Evolutionary conservation across 2,329 filamentous ascomycete genomes (phyloP).

Genomic region (Talaromyces sp.): DNA sequence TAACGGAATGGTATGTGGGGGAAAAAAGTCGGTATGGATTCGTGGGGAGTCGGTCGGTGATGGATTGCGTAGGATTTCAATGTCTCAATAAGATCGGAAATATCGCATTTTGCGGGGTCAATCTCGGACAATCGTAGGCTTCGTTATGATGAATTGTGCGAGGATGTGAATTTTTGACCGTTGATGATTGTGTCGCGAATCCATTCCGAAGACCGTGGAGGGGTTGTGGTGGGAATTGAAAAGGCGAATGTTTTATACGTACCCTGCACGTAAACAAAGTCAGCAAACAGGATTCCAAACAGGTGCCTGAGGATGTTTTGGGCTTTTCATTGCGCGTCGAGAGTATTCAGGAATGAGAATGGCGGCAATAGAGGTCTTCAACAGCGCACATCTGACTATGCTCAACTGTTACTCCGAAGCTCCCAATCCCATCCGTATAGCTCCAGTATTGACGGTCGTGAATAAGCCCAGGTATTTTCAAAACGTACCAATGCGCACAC

Average conservation of each 20-base stretch:
- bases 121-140: not conserved
- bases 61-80: not conserved
- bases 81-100: not conserved
- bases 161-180: not conserved
- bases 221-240: conserved; percentile 3
- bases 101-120: not conserved
- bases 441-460: not conserved
- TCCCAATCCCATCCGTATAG: conserved; percentile 2
- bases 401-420: conserved; percentile 8
- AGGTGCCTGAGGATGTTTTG: not conserved
- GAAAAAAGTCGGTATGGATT: not conserved
- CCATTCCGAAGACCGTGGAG: conserved; percentile 1
- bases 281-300: conserved; percentile 12
- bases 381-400: not conserved
- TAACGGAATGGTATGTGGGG: not conserved
- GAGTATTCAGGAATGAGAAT: not conserved
- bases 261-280: conserved; percentile 27
- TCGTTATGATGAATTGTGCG: not conserved
- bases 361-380: not conserved
- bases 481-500: conserved; percentile 67
- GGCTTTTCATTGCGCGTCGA: not conserved
- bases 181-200: not conserved
- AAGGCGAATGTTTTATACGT: conserved; percentile 23
- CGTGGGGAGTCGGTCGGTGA: not conserved
- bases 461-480: conserved; percentile 3